These are phyloP conservation scores for Tricholoma flavovirens DNA, from an alignment of 768 basidiomycete genomes.

Conservation along the genomic window DNA sequence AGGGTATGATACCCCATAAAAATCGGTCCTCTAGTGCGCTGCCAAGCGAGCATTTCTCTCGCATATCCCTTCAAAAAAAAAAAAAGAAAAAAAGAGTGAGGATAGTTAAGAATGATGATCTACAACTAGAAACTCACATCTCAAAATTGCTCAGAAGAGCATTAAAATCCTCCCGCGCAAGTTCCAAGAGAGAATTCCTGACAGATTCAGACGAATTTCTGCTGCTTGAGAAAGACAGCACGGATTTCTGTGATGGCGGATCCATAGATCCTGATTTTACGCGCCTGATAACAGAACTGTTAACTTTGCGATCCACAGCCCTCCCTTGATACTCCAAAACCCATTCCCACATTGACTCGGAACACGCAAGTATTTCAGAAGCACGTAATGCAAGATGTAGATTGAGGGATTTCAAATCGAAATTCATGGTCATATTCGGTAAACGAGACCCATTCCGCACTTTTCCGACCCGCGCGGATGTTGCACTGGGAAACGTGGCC, in stretches of 20 bases:
- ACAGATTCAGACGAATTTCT: slow-evolving; percentile 20
- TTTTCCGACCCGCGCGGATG: slow-evolving; percentile 5
- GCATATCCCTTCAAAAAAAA: slow-evolving; percentile 52
- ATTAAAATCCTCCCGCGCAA: slow-evolving; percentile 62
- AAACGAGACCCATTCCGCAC: slow-evolving; percentile 28
- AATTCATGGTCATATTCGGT: slow-evolving; percentile 48
- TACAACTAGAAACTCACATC: slow-evolving; percentile 34
- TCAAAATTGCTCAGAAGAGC: slow-evolving; percentile 50
- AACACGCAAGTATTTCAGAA: slow-evolving; percentile 62
- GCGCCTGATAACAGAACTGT: background rate
- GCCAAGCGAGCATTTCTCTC: slow-evolving; percentile 47
- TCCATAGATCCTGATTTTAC: slow-evolving; percentile 12
- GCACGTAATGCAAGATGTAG: slow-evolving; percentile 58
- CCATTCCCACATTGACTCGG: slow-evolving; percentile 81
- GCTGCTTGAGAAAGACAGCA: slow-evolving; percentile 7
- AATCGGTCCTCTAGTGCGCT: slow-evolving; percentile 42
- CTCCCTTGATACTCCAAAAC: slow-evolving; percentile 44
- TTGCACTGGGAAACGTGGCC: slow-evolving; percentile 19
- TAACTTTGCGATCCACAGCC: slow-evolving; percentile 6
- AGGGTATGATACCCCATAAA: slow-evolving; percentile 38
- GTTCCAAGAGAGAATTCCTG: slow-evolving; percentile 34
- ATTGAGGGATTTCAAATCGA: slow-evolving; percentile 56
- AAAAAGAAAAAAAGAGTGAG: slow-evolving; percentile 3
- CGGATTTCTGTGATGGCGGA: slow-evolving; percentile 7
- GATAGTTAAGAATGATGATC: background rate